These are phyloP conservation scores for Mortierella sp. DNA, from an alignment of 371 early-diverging fungal genomes.

Conservation along the genomic window DNA sequence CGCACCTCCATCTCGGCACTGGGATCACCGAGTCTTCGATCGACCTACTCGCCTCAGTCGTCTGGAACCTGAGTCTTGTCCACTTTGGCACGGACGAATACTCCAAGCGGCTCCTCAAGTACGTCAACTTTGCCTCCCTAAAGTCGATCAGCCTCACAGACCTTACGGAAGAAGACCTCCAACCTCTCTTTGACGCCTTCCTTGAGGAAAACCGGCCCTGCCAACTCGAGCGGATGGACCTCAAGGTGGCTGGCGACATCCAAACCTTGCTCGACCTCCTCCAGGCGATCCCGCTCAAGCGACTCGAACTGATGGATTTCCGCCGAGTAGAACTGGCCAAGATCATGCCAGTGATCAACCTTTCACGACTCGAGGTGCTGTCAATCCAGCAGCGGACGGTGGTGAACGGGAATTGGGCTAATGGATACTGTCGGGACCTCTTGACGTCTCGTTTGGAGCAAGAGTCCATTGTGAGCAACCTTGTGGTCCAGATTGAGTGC, in stretches of 20 bases:
- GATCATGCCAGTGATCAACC: background rate
- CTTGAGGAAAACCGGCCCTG: conserved; percentile 3
- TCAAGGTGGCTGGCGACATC: background rate
- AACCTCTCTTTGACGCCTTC: background rate
- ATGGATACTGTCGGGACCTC: no score
- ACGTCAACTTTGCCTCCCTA: conserved; percentile 9
- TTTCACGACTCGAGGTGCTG: background rate
- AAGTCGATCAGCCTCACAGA: background rate
- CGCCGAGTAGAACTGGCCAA: background rate
- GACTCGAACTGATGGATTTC: background rate
- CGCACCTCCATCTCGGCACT: background rate
- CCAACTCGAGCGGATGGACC: conserved; percentile 3
- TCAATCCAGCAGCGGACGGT: background rate
- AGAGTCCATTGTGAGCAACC: no score
- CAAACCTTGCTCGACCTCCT: background rate
- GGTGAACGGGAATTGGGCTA: no score
- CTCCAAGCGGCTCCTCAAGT: background rate
- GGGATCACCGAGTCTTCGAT: background rate
- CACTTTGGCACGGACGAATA: background rate
- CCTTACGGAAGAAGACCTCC: background rate
- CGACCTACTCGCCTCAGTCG: background rate
- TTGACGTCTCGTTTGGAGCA: no score
- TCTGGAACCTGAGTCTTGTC: conserved; percentile 11
- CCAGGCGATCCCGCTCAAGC: background rate
- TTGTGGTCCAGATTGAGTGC: no score